Evolutionary conservation across 495 filamentous ascomycete species (phyloP).

Genomic region (Xylaria cubensis): DNA sequence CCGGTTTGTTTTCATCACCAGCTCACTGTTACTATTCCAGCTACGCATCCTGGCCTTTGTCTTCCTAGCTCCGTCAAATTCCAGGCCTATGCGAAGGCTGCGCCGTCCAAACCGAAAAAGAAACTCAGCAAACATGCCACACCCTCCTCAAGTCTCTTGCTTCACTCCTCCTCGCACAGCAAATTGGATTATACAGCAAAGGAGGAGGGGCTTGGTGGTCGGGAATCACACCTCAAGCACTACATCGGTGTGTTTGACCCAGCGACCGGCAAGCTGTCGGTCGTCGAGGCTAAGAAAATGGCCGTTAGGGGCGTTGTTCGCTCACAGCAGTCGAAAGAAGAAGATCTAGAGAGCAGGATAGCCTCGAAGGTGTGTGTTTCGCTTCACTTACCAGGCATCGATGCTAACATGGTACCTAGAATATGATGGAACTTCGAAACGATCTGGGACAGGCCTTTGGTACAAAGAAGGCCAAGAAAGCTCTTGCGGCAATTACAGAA

Average conservation of each 20-base stretch:
- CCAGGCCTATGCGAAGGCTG: constrained; percentile 64
- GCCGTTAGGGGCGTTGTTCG: constrained; percentile 70
- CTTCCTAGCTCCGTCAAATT: constrained; percentile 63
- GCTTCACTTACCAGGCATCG: neutral
- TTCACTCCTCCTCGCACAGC: constrained; percentile 78
- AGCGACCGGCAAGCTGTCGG: constrained; percentile 69
- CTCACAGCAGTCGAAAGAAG: constrained; percentile 52
- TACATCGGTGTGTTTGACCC: constrained; percentile 89
- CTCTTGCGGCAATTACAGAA: constrained; percentile 73
- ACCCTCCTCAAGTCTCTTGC: constrained; percentile 64
- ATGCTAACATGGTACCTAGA: constrained; percentile 50
- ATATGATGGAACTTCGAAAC: constrained; percentile 64
- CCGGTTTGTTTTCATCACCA: neutral
- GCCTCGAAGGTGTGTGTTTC: constrained; percentile 48
- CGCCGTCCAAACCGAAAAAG: constrained; percentile 45
- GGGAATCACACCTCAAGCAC: constrained; percentile 75
- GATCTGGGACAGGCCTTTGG: constrained; percentile 89
- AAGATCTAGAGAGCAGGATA: constrained; percentile 45
- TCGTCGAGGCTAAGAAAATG: constrained; percentile 78
- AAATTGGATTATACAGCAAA: constrained; percentile 82
- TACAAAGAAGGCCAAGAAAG: constrained; percentile 91
- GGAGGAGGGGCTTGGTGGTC: constrained; percentile 64
- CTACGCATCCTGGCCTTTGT: constrained; percentile 70
- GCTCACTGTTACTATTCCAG: constrained; percentile 48
- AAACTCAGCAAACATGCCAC: constrained; percentile 51